Percentiles rank a stretch among this genome's conserved stretches.
Conservation (phyloP, 495 filamentous ascomycete genomes). For the Trichoderma erinaceum region DNA sequence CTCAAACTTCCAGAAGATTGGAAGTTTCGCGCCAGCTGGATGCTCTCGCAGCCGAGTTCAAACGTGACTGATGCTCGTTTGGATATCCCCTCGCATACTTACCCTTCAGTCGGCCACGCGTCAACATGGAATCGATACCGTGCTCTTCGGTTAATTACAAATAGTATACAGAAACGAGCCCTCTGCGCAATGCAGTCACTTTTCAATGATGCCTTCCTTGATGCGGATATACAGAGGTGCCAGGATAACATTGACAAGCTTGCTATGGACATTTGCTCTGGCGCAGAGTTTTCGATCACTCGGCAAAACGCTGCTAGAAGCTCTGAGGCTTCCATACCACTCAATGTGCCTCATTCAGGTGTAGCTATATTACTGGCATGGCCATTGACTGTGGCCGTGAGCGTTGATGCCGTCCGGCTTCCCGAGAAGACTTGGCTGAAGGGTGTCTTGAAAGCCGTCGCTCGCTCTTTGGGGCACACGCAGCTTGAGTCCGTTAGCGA, state of each 20-base stretch:
- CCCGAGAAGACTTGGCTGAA: conserved; percentile 22
- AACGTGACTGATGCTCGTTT: neutral
- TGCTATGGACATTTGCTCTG: conserved; percentile 16
- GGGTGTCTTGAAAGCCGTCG: conserved; percentile 11
- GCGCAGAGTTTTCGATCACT: conserved; percentile 22
- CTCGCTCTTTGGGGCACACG: conserved; percentile 14
- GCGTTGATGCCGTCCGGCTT: conserved; percentile 17
- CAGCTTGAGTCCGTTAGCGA: conserved; percentile 15
- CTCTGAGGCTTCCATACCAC: neutral
- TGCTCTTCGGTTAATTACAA: conserved; percentile 22
- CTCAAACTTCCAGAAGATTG: neutral
- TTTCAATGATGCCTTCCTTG: neutral
- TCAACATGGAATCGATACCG: conserved; percentile 26
- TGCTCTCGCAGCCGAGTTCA: neutral
- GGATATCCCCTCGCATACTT: conserved; percentile 17
- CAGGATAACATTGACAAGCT: conserved; percentile 17
- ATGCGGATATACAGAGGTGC: conserved; percentile 6
- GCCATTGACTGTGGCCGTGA: conserved; percentile 24
- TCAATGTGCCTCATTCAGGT: conserved; percentile 7
- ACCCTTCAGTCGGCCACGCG: conserved; percentile 23
- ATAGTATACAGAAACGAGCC: conserved; percentile 20
- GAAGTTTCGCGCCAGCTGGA: neutral
- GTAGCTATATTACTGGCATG: conserved; percentile 22
- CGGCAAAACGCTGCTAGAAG: neutral
- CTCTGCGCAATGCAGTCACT: conserved; percentile 1